Conservation (phyloP, 768 basidiomycete genomes). For the Cubamyces lactineus region DNA sequence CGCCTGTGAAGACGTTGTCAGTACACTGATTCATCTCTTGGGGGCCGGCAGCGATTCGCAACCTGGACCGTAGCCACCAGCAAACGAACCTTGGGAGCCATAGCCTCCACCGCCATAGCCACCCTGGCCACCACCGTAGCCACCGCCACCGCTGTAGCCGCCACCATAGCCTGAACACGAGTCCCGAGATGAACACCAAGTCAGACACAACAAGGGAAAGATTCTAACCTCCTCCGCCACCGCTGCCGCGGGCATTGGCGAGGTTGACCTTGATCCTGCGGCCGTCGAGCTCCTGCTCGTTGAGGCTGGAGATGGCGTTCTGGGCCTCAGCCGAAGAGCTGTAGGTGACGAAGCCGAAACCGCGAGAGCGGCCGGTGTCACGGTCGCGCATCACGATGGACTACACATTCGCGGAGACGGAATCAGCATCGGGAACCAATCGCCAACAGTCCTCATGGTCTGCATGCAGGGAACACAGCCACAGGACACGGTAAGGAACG, state of each 20-base stretch:
- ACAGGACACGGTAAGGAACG: conserved; percentile 20
- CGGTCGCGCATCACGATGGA: conserved; percentile 99
- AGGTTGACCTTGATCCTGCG: conserved; percentile 88
- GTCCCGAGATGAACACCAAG: neutral
- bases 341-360: conserved; percentile 95
- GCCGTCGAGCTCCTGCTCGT: conserved; percentile 94
- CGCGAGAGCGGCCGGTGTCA: conserved; percentile 95
- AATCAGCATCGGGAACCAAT: conserved; percentile 34
- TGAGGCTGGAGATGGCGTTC: conserved; percentile 71
- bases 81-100: conserved; percentile 23
- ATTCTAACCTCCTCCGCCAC: conserved; percentile 46
- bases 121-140: conserved; percentile 34
- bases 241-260: conserved; percentile 68
- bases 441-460: conserved; percentile 15
- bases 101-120: conserved; percentile 33
- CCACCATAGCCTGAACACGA: conserved; percentile 34
- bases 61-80: conserved; percentile 8
- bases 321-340: conserved; percentile 65
- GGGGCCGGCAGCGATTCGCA: conserved; percentile 4
- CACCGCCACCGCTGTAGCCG: conserved; percentile 35
- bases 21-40: neutral
- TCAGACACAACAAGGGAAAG: neutral
- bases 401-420: conserved; percentile 48
- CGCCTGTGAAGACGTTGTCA: conserved; percentile 1
- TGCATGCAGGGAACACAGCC: conserved; percentile 24